phyloP scores from a whole-genome alignment of 805 yeast species.

The Candida ortonii region DNA sequence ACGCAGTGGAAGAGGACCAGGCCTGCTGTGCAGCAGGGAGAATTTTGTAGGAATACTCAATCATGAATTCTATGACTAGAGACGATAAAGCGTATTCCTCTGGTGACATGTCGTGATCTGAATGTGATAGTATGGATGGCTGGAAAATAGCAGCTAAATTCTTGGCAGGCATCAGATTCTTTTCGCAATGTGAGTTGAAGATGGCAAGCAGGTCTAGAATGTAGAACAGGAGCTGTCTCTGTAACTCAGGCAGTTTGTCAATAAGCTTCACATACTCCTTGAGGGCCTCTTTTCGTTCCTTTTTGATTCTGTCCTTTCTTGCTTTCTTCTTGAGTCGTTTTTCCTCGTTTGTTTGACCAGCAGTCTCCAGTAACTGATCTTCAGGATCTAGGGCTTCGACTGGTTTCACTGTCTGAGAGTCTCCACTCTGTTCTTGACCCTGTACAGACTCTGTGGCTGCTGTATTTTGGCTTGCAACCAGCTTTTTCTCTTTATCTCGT shows the following conservation, averaged over 20 bases:
- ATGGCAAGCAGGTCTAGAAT: constrained; percentile 81
- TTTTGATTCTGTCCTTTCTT: constrained; percentile 55
- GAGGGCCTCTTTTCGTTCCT: constrained; percentile 66
- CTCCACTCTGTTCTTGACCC: too few relatives aligned
- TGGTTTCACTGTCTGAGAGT: constrained; percentile 1
- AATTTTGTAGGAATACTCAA: constrained; percentile 78
- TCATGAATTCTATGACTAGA: constrained; percentile 81
- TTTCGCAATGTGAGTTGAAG: constrained; percentile 73
- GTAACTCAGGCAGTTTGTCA: constrained; percentile 66
- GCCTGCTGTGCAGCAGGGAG: constrained; percentile 49
- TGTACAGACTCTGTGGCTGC: too few relatives aligned
- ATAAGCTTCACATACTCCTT: constrained; percentile 69
- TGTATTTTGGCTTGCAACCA: constrained; percentile 5
- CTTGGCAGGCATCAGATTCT: constrained; percentile 87
- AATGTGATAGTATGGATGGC: constrained; percentile 92
- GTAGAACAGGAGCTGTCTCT: constrained; percentile 81
- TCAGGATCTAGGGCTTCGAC: not conserved
- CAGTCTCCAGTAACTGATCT: constrained; percentile 12
- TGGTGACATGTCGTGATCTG: constrained; percentile 88
- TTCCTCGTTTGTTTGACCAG: constrained; percentile 22
- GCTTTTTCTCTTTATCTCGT: constrained; percentile 44
- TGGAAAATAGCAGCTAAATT: constrained; percentile 95
- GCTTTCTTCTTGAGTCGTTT: constrained; percentile 39
- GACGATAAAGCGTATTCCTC: constrained; percentile 87
- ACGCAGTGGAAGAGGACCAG: not conserved